Conservation (phyloP, 1,284 basidiomycete genomes). For the Cystobasidium slooffiae region DNA sequence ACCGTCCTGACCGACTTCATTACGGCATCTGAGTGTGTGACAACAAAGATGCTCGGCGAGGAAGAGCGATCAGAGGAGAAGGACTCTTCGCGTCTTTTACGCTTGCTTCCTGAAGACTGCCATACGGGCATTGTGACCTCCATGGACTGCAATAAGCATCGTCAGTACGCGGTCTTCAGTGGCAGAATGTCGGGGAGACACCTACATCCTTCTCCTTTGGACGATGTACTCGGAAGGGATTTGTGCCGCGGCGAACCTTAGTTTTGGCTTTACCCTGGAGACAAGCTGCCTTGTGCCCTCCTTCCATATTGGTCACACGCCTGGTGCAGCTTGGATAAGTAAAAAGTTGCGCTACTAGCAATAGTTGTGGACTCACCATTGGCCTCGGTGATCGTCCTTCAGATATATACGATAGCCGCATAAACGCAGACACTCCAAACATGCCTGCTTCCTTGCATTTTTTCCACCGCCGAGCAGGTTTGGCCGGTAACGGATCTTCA, state of each 20-base stretch:
- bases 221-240: slow-evolving; percentile 2
- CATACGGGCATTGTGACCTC: slow-evolving; percentile 2
- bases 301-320: slow-evolving; percentile 18
- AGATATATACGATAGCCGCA: slow-evolving; percentile 37
- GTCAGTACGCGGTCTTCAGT: neutral
- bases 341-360: neutral
- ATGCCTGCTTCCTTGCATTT: slow-evolving; percentile 6
- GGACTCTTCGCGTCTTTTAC: neutral
- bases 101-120: neutral
- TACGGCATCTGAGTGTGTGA: slow-evolving; percentile 19
- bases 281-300: slow-evolving; percentile 8
- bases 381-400: slow-evolving; percentile 22
- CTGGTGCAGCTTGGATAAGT: neutral
- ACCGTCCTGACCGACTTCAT: slow-evolving; percentile 9
- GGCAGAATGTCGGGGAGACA: no score
- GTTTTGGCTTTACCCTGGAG: neutral
- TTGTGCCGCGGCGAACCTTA: neutral
- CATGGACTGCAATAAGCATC: neutral
- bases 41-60: slow-evolving; percentile 24
- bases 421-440: slow-evolving; percentile 27
- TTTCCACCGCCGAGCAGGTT: neutral
- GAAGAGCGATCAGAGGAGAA: slow-evolving; percentile 30
- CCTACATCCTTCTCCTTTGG: slow-evolving; percentile 6
- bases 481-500: slow-evolving; percentile 33
- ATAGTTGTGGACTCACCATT: slow-evolving; percentile 13